Evolutionary conservation across 1,139 yeast genomes (phyloP), one percentile per base, ranked within the genome.

Genomic region (Entelexis sorbosivorans): DNA sequence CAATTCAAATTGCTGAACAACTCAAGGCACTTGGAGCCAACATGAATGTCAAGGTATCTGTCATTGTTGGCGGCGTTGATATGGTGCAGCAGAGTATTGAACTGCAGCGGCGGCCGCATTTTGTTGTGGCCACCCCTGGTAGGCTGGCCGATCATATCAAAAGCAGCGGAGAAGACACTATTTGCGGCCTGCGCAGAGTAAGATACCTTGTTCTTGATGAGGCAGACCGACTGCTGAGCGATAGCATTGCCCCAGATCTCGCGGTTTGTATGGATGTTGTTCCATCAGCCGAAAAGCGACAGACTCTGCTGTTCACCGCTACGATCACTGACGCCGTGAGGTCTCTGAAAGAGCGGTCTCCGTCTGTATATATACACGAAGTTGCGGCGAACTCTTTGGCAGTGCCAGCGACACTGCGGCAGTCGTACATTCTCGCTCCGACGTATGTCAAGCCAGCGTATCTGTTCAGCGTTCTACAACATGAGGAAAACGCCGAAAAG

Each of bases 41-140:
- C 31, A 85, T 88, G 82, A 88, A 88, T 64, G 78, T 91, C 55
- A 77, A 83, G 64, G 82, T 86, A 8, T 72, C 81, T 13, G 83
- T 91, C 14, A 73, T 93, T 33, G 95, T 91, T 14, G 99, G 99
- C 51, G 99, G 99, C 43, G 94, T 85, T 61, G 95, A 88, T 65
- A 85, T 89, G 70, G 81, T 88, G 14, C 74, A 82, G 46, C 98
- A 91, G 67, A 84, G 96, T 1, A 69, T 88, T 39, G 82, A 80
- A 59, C 72, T 91, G 39, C 93, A 86, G 63, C 77, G 75, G 52
- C 79, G 81, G 60, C 98, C 98, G 0, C 98, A 93, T 69, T 84
- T 91, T 61, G 88, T 91, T 33, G 82, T 91, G 58, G 98, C 98
- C 1, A 91, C 99, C 0, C 99, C 99, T 0, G 99, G 99, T 9